Percentiles rank a stretch among this genome's conserved stretches.
Conservation (phyloP, 768 basidiomycete genomes). For the Serendipita vermifera region DNA sequence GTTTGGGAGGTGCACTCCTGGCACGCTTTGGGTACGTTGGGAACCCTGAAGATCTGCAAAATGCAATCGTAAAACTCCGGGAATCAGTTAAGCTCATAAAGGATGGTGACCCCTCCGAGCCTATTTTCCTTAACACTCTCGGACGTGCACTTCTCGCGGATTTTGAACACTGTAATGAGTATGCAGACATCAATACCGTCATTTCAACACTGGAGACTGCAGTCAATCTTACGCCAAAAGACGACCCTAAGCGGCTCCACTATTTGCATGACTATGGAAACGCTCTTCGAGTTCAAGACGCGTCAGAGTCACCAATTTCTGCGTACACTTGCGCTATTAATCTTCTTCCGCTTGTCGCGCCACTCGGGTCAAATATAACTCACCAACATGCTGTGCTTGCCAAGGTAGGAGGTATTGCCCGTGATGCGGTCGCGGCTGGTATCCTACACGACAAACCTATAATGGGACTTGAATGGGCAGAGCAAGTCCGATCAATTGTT, state of each 20-base stretch:
- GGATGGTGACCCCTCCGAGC: conserved; percentile 7
- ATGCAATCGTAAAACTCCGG: conserved; percentile 1
- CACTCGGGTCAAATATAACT: neutral
- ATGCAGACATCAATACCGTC: conserved; percentile 12
- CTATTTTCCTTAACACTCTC: conserved; percentile 10
- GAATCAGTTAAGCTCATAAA: conserved; percentile 12
- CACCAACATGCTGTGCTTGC: neutral
- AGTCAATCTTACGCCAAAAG: conserved; percentile 11
- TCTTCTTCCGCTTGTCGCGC: neutral
- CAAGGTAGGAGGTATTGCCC: neutral
- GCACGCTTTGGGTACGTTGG: conserved; percentile 13
- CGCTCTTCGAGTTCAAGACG: no score
- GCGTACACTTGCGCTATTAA: neutral
- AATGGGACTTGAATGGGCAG: conserved; percentile 21
- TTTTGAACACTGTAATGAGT: conserved; percentile 12
- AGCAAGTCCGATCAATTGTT: conserved; percentile 21
- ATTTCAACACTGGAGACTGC: conserved; percentile 4
- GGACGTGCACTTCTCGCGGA: conserved; percentile 7
- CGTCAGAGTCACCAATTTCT: no score
- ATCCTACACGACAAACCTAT: neutral
- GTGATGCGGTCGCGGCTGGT: neutral
- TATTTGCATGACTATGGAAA: no score
- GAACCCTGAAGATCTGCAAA: conserved; percentile 11
- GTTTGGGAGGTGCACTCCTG: conserved; percentile 7
- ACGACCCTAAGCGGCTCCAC: no score